Evolutionary conservation across 1,284 basidiomycete species (phyloP).

Genomic region (Erythrobasidium hasegawianum): DNA sequence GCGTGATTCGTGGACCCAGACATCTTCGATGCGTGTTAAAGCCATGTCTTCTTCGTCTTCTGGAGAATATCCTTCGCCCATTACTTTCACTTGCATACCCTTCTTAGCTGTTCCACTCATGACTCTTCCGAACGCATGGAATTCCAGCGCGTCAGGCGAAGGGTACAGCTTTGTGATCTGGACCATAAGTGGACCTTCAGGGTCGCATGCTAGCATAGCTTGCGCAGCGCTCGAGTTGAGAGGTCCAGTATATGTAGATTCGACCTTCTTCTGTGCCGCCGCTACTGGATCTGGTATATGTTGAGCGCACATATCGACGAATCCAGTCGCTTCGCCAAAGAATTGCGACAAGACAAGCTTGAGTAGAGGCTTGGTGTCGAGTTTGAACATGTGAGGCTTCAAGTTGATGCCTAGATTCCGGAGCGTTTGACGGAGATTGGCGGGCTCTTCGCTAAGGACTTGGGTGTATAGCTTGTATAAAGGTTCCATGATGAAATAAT

Average conservation of each 20-base stretch:
- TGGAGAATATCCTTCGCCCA: conserved; percentile 92
- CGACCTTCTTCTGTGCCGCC: conserved; percentile 69
- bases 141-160: conserved; percentile 89
- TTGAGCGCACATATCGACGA: conserved; percentile 87
- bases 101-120: conserved; percentile 83
- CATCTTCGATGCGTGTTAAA: conserved; percentile 73
- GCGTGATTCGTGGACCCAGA: conserved; percentile 88
- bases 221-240: conserved; percentile 71
- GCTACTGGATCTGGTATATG: conserved; percentile 79
- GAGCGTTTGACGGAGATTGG: conserved; percentile 76
- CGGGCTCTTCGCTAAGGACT: conserved; percentile 87
- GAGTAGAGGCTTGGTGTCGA: conserved; percentile 91
- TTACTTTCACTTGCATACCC: conserved; percentile 84
- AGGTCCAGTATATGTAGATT: conserved; percentile 78
- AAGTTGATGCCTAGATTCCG: conserved; percentile 74
- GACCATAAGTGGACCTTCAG: conserved; percentile 83
- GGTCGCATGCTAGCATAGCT: conserved; percentile 76
- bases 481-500: conserved; percentile 94
- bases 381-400: conserved; percentile 93
- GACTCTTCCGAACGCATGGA: conserved; percentile 91
- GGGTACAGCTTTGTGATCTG: conserved; percentile 92
- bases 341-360: conserved; percentile 93
- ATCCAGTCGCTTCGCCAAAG: conserved; percentile 76
- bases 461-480: conserved; percentile 94
- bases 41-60: conserved; percentile 99